Evolutionary conservation across 768 basidiomycete genomes (phyloP).

Genomic region (Collybiopsis luxurians): DNA sequence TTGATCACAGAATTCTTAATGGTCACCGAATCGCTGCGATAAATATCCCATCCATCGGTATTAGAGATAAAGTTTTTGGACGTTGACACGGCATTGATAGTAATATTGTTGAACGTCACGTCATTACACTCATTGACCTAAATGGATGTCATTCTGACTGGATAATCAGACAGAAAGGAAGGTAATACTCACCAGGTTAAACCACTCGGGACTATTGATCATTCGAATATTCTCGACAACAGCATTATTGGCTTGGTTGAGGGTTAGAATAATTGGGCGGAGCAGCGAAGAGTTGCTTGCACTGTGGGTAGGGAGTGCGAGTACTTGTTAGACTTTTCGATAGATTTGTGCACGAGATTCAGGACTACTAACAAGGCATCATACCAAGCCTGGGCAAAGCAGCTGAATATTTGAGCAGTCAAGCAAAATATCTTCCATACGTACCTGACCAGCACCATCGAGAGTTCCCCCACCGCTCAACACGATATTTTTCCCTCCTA

Average conservation of each 20-base stretch:
- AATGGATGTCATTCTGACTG: background rate
- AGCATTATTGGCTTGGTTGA: slow-evolving; percentile 50
- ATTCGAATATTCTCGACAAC: slow-evolving; percentile 44
- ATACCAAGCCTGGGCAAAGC: slow-evolving; percentile 44
- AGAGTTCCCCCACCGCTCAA: slow-evolving; percentile 57
- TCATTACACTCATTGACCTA: slow-evolving; percentile 50
- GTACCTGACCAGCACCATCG: slow-evolving; percentile 61
- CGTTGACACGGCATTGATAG: slow-evolving; percentile 43
- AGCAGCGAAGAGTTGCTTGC: slow-evolving; percentile 42
- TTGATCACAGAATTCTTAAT: slow-evolving; percentile 49
- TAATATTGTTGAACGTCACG: slow-evolving; percentile 45
- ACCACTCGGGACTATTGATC: slow-evolving; percentile 52
- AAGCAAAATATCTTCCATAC: too few species aligned
- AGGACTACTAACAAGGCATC: slow-evolving; percentile 41
- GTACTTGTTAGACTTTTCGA: too few species aligned
- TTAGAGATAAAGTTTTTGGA: slow-evolving; percentile 41
- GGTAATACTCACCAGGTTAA: slow-evolving; percentile 30
- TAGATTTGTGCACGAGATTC: slow-evolving; percentile 11
- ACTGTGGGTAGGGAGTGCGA: slow-evolving; percentile 20
- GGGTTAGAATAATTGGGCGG: slow-evolving; percentile 54
- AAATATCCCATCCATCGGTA: slow-evolving; percentile 66
- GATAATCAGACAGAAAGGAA: background rate
- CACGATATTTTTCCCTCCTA: slow-evolving; percentile 10
- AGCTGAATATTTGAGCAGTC: background rate
- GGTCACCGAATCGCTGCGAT: slow-evolving; percentile 48